Percentiles rank a stretch among this genome's conserved stretches.
These are phyloP conservation scores for Nemania sp. DNA, from an alignment of 2,329 filamentous ascomycete genomes.

Conservation along the genomic window DNA sequence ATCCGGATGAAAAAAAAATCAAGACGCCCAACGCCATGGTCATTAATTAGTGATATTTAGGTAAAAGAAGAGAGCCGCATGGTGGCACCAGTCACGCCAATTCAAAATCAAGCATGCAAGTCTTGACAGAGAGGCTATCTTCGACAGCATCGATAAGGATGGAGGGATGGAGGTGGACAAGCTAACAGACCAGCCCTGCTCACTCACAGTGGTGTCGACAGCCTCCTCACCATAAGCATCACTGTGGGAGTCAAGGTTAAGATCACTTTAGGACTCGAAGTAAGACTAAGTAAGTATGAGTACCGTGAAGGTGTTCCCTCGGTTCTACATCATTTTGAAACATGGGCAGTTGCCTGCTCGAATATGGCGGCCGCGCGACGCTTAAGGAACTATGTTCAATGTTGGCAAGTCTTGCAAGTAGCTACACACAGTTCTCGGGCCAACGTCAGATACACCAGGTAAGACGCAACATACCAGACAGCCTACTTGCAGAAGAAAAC, in stretches of 20 bases:
- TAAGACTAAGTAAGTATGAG: too few relatives aligned
- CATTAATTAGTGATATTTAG: too few relatives aligned
- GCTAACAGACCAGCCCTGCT: constrained; percentile 7
- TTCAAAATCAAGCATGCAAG: too few relatives aligned
- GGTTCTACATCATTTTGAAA: neutral
- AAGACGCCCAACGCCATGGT: too few relatives aligned
- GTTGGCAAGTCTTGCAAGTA: too few relatives aligned
- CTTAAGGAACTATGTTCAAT: too few relatives aligned
- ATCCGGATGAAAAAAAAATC: too few relatives aligned
- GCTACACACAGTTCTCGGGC: too few relatives aligned
- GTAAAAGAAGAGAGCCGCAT: too few relatives aligned
- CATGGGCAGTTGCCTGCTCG: neutral
- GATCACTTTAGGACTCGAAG: neutral
- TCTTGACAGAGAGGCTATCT: neutral
- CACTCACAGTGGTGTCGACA: constrained; percentile 15
- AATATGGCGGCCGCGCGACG: neutral
- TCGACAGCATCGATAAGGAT: constrained; percentile 15
- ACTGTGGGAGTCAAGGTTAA: constrained; percentile 16
- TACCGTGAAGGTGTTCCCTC: too few relatives aligned
- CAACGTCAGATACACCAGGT: too few relatives aligned
- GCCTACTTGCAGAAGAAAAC: neutral
- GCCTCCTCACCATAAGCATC: constrained; percentile 12
- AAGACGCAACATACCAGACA: constrained; percentile 17
- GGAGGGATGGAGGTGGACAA: neutral
- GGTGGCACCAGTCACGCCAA: too few relatives aligned